Base-by-base conservation (phyloP, 2,329 filamentous ascomycete species). In the Remersonia thermophila region DNA sequence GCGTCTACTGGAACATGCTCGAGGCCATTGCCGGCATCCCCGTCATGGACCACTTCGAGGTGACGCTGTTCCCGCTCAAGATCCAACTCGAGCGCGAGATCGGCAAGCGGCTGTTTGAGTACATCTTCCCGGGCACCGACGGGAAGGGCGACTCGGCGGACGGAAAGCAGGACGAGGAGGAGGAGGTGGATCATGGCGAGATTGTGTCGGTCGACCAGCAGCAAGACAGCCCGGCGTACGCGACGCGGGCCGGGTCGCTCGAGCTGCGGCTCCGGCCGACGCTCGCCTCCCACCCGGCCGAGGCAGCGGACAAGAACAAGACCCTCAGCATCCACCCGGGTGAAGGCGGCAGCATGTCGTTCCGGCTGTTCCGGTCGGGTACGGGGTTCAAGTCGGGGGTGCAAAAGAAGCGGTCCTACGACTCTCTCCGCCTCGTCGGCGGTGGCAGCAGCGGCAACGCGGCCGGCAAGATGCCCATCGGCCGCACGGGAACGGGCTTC, bases 11-110 rank as follows among this genome's bases (percentile, higher is more conserved):
- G 85, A 79, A 95, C 55, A 95, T 95, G 85, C 70, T 98, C 4
- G 91, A 98, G 60, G 87, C 91, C 7, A 95, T 98, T 56, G 91
- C 89, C 27, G 91, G 91, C 33, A 98, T 98, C 43, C 85, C 89
- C 1, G 87, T 98, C 23, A 84, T 98, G 67, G 89, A 96, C 49
- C 83, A 93, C 51, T 98, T 98, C 51, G 87, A 96, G 57, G 83
- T 98, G 37, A 85, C 87, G 37, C 64, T 98, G 14, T 87, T 93
- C 56, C 93, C 91, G 0, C 73, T 98, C 55, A 93, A 86, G 57
- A 78, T 98, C 15, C 91, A 98, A 55, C 67, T 98, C 26, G 91
- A 98, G 58, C 80, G 79, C 26, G 87, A 96, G 49, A 79, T 94
- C 33, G 89, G 87, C 30, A 89, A 93, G 61, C 85, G 81, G 47